Evolutionary conservation across 2,329 filamentous ascomycete genomes (phyloP).

Genomic region (Trichoderma simmonsii): DNA sequence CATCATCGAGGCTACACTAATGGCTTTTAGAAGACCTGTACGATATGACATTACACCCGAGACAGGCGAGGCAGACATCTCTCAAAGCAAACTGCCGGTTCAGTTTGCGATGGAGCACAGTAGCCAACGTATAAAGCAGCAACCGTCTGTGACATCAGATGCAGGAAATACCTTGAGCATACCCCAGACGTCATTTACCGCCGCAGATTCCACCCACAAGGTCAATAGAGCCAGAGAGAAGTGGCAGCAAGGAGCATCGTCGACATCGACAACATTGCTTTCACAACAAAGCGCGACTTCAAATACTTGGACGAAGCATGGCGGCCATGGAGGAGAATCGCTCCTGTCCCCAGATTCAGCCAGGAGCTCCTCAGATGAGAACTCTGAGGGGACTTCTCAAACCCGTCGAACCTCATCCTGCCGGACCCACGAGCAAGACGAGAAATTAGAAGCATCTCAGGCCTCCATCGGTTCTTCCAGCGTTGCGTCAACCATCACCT

Average conservation of each 20-base stretch:
- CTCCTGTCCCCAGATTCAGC: background rate
- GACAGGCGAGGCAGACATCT: background rate
- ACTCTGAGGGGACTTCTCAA: background rate
- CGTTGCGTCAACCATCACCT: constrained; percentile 31
- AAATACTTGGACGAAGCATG: constrained; percentile 29
- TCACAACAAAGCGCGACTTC: constrained; percentile 31
- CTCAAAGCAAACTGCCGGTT: constrained; percentile 6
- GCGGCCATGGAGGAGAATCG: background rate
- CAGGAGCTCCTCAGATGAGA: background rate
- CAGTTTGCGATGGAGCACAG: constrained; percentile 24
- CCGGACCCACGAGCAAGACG: background rate
- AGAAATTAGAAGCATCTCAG: background rate
- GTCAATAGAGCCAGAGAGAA: constrained; percentile 25
- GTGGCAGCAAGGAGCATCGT: constrained; percentile 19
- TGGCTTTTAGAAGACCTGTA: background rate
- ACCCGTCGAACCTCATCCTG: background rate
- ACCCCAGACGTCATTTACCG: constrained; percentile 32
- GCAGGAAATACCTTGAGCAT: constrained; percentile 36
- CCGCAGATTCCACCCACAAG: constrained; percentile 23
- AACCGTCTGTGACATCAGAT: constrained; percentile 26
- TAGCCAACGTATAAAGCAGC: constrained; percentile 27
- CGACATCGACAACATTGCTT: constrained; percentile 29
- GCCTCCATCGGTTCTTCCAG: constrained; percentile 18
- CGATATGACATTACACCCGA: background rate
- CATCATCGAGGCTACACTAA: background rate